phyloP scores from a whole-genome alignment of 2,329 filamentous ascomycete genomes.

The Aureobasidium lini region DNA sequence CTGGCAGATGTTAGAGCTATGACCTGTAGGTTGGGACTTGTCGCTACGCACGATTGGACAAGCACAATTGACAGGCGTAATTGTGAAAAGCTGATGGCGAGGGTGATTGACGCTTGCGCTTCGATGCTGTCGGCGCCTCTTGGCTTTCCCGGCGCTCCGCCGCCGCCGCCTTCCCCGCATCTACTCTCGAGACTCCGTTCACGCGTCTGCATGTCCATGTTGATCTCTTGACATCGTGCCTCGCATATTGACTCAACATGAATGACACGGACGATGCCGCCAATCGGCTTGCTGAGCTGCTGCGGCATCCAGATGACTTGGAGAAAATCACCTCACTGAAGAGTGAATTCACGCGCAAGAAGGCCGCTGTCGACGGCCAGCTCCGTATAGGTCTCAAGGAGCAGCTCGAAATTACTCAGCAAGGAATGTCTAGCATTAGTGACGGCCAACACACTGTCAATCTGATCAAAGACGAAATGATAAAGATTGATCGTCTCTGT shows the following conservation, averaged over 20 bases:
- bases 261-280: conserved; percentile 27
- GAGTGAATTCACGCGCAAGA: conserved; percentile 89
- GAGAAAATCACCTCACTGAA: conserved; percentile 90
- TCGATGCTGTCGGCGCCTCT: neutral
- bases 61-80: neutral
- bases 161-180: neutral
- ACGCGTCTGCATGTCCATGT: neutral
- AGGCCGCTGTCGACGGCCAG: conserved; percentile 81
- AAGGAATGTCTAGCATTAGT: conserved; percentile 79
- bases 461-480: conserved; percentile 95
- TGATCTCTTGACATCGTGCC: neutral
- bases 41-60: neutral
- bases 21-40: neutral
- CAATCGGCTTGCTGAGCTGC: conserved; percentile 76
- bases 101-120: neutral
- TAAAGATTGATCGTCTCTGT: conserved; percentile 95
- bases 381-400: conserved; percentile 81
- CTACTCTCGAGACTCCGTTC: neutral
- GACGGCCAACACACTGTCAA: conserved; percentile 89
- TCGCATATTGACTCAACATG: conserved; percentile 18
- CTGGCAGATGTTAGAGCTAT: neutral
- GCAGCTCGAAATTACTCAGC: conserved; percentile 89
- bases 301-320: conserved; percentile 92
- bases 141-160: neutral
- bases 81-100: conserved; percentile 6